Percentiles rank a stretch among this genome's conserved stretches.
These are phyloP conservation scores for Dictyostelium capitatum DNA, from an alignment of 78 protist genomes.

Conservation along the genomic window DNA sequence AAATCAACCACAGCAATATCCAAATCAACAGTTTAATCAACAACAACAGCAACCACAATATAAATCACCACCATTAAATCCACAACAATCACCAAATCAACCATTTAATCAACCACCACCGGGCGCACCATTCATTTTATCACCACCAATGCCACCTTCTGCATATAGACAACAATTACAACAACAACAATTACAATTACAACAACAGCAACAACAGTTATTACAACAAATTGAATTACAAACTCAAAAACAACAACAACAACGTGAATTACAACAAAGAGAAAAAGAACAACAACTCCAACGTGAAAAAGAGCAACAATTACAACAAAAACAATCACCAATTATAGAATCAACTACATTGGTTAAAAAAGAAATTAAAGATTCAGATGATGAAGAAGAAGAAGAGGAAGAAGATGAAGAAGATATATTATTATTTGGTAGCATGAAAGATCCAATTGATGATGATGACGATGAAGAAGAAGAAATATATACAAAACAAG, in stretches of 20 bases:
- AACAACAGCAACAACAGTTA: slow-evolving; percentile 14
- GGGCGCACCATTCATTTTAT: background rate
- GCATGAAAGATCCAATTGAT: background rate
- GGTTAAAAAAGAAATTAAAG: background rate
- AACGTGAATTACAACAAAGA: background rate
- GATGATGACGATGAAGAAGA: slow-evolving; percentile 15
- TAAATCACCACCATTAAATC: slow-evolving; percentile 5
- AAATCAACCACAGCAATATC: background rate
- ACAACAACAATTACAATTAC: background rate
- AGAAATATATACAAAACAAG: slow-evolving; percentile 9
- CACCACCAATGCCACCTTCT: background rate
- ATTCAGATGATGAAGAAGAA: background rate
- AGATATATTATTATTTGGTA: background rate
- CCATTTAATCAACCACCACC: background rate
- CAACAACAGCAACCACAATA: background rate
- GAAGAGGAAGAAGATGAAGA: background rate
- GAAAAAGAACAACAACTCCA: background rate
- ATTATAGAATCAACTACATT: background rate
- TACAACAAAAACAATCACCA: background rate
- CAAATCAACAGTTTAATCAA: no score
- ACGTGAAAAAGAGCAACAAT: slow-evolving; percentile 1
- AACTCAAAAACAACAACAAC: background rate
- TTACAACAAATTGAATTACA: background rate
- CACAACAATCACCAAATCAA: slow-evolving; percentile 2
- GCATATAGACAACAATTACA: background rate